Percentiles rank a stretch among this genome's conserved stretches.
phyloP scores from a whole-genome alignment of 306 rosid genomes.

The Quercus cerris region DNA sequence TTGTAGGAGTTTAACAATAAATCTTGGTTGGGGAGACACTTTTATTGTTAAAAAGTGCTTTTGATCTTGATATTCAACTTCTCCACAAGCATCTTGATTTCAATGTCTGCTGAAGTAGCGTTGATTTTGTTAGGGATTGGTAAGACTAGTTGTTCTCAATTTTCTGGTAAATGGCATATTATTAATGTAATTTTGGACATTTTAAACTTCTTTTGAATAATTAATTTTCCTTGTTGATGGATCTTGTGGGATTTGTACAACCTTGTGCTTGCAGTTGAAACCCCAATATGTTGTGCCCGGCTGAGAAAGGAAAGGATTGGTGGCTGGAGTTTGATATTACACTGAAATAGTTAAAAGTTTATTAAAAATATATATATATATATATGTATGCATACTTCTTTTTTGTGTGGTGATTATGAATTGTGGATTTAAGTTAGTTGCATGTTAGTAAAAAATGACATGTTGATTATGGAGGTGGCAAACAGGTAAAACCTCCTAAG shows the following conservation, averaged over 20 bases:
- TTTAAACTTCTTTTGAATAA: neutral
- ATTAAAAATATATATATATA: neutral
- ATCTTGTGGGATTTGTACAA: slow-evolving; percentile 39
- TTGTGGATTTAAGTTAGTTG: neutral
- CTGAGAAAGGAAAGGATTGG: slow-evolving; percentile 44
- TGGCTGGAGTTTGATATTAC: slow-evolving; percentile 51
- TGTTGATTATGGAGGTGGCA: no score
- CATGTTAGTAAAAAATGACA: neutral
- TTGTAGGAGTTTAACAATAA: no score
- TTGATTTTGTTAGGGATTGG: no score
- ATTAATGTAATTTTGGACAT: no score
- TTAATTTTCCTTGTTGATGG: neutral
- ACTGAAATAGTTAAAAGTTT: slow-evolving; percentile 38
- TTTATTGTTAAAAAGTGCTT: no score
- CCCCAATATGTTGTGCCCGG: slow-evolving; percentile 52
- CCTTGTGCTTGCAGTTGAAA: slow-evolving; percentile 49
- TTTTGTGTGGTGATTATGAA: neutral
- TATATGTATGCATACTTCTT: neutral
- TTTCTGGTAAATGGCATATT: no score
- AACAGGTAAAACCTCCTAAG: no score
- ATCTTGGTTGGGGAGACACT: no score
- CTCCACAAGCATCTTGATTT: no score
- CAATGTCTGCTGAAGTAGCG: no score
- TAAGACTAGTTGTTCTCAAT: no score
- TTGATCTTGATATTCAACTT: no score